Evolutionary conservation across 2,329 filamentous ascomycete genomes (phyloP).

Genomic region (Mycosphaerella arachidis): DNA sequence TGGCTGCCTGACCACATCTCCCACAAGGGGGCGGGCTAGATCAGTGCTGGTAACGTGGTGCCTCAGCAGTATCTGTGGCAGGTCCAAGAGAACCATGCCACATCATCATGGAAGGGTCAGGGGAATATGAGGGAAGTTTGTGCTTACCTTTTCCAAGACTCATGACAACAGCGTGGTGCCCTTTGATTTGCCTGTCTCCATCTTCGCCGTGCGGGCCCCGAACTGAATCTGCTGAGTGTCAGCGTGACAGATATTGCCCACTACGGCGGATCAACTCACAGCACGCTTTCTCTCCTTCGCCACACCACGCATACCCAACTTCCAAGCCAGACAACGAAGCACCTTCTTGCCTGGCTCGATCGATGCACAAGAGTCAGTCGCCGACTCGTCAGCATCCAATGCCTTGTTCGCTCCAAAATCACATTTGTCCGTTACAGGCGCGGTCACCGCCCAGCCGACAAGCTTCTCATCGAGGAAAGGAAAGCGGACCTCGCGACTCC

Average conservation of each 20-base stretch:
- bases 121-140: neutral
- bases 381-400: slow-evolving; percentile 15
- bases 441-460: slow-evolving; percentile 71
- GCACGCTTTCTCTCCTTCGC: slow-evolving; percentile 90
- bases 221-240: slow-evolving; percentile 38
- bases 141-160: slow-evolving; percentile 5
- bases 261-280: slow-evolving; percentile 46
- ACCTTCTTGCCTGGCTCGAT: slow-evolving; percentile 79
- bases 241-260: slow-evolving; percentile 1
- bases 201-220: slow-evolving; percentile 43
- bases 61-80: slow-evolving; percentile 32
- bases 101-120: slow-evolving; percentile 21
- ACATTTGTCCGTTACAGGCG: slow-evolving; percentile 79
- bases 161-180: slow-evolving; percentile 42
- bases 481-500: slow-evolving; percentile 83
- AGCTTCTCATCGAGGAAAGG: slow-evolving; percentile 86
- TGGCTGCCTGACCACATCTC: slow-evolving; percentile 24
- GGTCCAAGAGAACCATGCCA: slow-evolving; percentile 15
- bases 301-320: slow-evolving; percentile 65
- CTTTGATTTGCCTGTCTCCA: slow-evolving; percentile 47
- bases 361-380: slow-evolving; percentile 17
- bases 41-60: slow-evolving; percentile 12
- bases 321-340: slow-evolving; percentile 69
- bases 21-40: slow-evolving; percentile 20
- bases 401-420: slow-evolving; percentile 55